Base-by-base conservation (phyloP, 2,329 filamentous ascomycete species). In the Hypoxylon sp. region DNA sequence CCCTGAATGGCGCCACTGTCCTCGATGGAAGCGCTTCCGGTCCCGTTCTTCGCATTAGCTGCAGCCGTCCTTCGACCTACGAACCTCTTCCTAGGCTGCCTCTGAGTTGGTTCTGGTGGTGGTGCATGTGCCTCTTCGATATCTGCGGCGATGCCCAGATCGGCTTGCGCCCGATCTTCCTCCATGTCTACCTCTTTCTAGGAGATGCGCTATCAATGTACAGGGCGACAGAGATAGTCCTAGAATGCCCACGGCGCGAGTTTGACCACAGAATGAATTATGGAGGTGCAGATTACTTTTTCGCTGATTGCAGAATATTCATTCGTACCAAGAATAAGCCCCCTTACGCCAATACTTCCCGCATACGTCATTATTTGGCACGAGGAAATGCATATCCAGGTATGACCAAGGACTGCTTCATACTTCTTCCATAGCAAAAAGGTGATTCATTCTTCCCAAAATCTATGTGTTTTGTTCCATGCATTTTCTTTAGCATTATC, bases 31-130 rank as follows among this genome's bases (percentile, higher is more conserved):
- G 67, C 64, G 21, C 64, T 69, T 51, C 70, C 63, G 11, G 62
- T 63, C 23, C 69, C 74, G 61, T 74, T 77, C 69, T 79, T 81
- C 56, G 80, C 75, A 35, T 83, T 78, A 66, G 84, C 82, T 69
- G 88, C 84, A 60, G 90, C 91, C 18, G 90, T 85, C 68, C 88
- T 86, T 65, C 92, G 83, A 24, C 95, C 95, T 15, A 99, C 89
- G 67, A 99, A 99, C 55, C 94, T 86, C 76, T 94, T 93, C 79
- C 91, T 96, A 18, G 95, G 95, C 69, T 94, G 89, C 71, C 83
- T 91, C 45, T 73, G 43, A 54, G 66, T 59, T 48, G 70, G 59
- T 43, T 68, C 49, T 43, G 71, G 65, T 38, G 70, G 69, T 37
- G 64, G 65, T 48, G 73, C 66, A 73, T 77, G 69, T 37, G 75